Evolutionary conservation across 1,284 basidiomycete genomes (phyloP), one percentile per base, ranked within the genome.

Genomic region (Cystobasidium pallidum): DNA sequence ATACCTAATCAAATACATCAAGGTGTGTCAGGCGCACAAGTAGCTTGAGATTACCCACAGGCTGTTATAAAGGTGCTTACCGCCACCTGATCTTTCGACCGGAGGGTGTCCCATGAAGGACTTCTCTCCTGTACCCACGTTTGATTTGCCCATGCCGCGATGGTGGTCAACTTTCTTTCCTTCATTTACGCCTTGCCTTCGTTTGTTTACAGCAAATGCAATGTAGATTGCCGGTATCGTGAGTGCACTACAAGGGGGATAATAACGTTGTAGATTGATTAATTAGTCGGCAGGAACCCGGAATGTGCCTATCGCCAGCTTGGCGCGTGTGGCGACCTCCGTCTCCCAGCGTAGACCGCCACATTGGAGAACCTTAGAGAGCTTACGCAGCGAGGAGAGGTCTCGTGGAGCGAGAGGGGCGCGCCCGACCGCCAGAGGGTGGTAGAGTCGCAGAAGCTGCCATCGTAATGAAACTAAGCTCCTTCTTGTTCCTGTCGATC

Each of bases 81-180:
- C 68, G 26, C 68, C 59, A 17, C 68, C 68, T 17, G 68, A 71
- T 21, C 68, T 45, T 59, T 71, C 68, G 2, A 64, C 59, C 7
- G 68, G 68, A 34, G 68, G 68, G 52, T 71, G 68, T 45, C 58
- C 58, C 28, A 43, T 21, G 47, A 51, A 65, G n/a, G 45, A n/a
- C 49, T 36, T 36, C 3, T 45, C 45, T 51, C 28, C 21, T n/a
- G 43, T 19, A 45, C 34, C 45, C 1, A 36, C 8, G 32, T 26
- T 2, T 51, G 52, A 30, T 17, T 49, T n/a, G 4, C 66, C 24
- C 26, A 41, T n/a, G 13, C 34, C 21, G 13, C 43, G 36, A 41
- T 43, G 49, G 45, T 52, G 6, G 19, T 45, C 30, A 51, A 58
- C 67, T 30, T 62, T 61, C 67, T 70, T 58, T 28, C 67, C 67